Conservation (phyloP, 2,329 filamentous ascomycete genomes). For the Trichoderma koningii region DNA sequence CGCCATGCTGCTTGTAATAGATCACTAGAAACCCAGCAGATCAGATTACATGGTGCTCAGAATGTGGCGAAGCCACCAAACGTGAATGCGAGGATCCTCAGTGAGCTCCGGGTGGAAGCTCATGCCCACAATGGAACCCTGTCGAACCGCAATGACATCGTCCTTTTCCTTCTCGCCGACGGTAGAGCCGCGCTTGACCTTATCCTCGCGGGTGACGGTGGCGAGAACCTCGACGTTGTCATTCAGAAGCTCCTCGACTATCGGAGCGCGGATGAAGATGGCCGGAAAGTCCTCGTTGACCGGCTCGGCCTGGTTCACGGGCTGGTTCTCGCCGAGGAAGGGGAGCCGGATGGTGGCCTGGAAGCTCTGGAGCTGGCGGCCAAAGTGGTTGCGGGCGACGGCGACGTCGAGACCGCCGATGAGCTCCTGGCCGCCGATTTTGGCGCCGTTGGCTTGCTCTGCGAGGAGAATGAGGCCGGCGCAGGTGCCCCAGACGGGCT, state of each 20-base stretch:
- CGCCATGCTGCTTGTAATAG: conserved; percentile 24
- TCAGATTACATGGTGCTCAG: too few species aligned
- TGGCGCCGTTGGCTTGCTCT: conserved; percentile 83
- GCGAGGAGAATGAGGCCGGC: conserved; percentile 90
- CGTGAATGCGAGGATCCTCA: conserved; percentile 81
- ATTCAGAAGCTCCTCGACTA: conserved; percentile 77
- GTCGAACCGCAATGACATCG: conserved; percentile 84
- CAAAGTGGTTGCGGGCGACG: conserved; percentile 93
- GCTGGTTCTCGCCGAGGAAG: conserved; percentile 56
- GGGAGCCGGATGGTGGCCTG: conserved; percentile 72
- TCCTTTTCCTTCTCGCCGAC: conserved; percentile 45
- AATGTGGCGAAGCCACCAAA: conserved; percentile 80
- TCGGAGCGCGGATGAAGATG: conserved; percentile 91
- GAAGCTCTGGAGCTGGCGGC: conserved; percentile 90
- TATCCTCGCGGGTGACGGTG: conserved; percentile 45
- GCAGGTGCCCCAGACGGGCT: conserved; percentile 94
- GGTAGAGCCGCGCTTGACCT: too few species aligned
- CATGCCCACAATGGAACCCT: conserved; percentile 90
- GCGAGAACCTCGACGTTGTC: conserved; percentile 45
- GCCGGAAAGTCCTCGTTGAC: conserved; percentile 60
- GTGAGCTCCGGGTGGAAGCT: conserved; percentile 97
- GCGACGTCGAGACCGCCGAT: conserved; percentile 89
- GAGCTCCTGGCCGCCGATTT: conserved; percentile 87
- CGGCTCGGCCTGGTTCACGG: conserved; percentile 15
- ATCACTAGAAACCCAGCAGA: conserved; percentile 46